Base-by-base conservation (phyloP, 1,284 basidiomycete genomes). In the Pseudozyma pruni region DNA sequence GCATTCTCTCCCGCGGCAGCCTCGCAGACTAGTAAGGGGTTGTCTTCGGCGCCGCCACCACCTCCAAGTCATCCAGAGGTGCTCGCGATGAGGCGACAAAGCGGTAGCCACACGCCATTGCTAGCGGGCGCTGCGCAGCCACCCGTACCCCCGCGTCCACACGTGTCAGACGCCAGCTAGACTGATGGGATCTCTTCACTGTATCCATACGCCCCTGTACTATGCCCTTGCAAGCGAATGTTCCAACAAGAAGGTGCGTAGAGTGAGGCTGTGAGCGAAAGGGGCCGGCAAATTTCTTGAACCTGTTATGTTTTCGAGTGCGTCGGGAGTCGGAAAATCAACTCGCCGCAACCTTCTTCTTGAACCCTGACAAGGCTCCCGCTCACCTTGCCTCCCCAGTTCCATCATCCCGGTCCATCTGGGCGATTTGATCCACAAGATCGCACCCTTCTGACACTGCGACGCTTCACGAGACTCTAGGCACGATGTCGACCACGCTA, bases 401-500 rank as follows among this genome's bases (percentile, higher is more conserved):
- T 11, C 41, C 27, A 29, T 29, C 27, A 29, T 29, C 27, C 11
- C 27, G 27, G 27, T 43, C 27, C n/a, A 4, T 31, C 17, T 27
- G 17, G 23, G 38, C 38, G 38, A 9, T 5, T 20, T 8, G 34
- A n/a, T 16, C 23, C 16, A 3, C 40, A 22, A 27, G 23, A 41
- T 41, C 23, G 25, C 19, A 5, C 11, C 3, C 45, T 6, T 6
- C 27, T 29, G 7, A 7, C 27, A 29, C 27, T 29, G 27, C 6
- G 7, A 29, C 7, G 11, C 27, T 6, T 29, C 27, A 11, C 27
- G 11, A 11, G 7, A 29, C 27, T 29, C 11, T 29, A 11, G 27
- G 6, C 27, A 48, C 20, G 11, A 67, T 67, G 64, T 54, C 58
- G 17, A 38, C 44, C n/a, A 48, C 64, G n/a, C 58, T 60, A 4